A percentile compares a stretch with the other conserved stretches of the same genome.
Evolutionary conservation across 2,329 filamentous ascomycete genomes (phyloP).

Genomic region (Fusarium solani-melongenae): DNA sequence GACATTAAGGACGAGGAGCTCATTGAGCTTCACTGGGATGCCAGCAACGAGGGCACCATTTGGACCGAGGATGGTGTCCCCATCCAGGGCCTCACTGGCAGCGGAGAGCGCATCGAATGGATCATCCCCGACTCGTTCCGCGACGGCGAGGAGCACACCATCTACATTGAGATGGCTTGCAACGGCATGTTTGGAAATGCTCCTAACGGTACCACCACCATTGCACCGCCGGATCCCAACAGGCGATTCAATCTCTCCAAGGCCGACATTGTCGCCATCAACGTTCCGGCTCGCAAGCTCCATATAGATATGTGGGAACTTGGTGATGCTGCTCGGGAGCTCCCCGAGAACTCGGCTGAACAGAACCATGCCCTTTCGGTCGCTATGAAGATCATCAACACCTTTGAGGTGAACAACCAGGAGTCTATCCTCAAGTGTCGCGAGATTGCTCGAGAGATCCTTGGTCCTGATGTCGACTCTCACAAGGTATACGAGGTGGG

Average conservation of each 20-base stretch:
- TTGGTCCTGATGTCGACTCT: conserved; percentile 85
- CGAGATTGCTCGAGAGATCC: conserved; percentile 83
- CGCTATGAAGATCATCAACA: conserved; percentile 88
- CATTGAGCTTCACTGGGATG: conserved; percentile 97
- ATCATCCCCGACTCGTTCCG: conserved; percentile 84
- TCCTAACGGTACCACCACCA: conserved; percentile 78
- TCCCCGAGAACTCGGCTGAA: conserved; percentile 88
- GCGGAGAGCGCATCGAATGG: conserved; percentile 91
- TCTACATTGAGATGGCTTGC: conserved; percentile 99
- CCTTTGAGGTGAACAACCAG: conserved; percentile 83
- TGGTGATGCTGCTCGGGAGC: conserved; percentile 89
- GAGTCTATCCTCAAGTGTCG: conserved; percentile 83
- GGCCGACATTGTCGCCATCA: conserved; percentile 90
- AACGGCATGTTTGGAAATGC: conserved; percentile 99
- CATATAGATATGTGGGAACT: conserved; percentile 98
- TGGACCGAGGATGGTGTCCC: conserved; percentile 93
- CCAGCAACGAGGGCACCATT: conserved; percentile 91
- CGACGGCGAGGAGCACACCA: conserved; percentile 85
- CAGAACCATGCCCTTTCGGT: conserved; percentile 86
- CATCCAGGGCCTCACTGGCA: conserved; percentile 90
- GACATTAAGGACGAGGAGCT: conserved; percentile 79
- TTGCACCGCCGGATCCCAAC: conserved; percentile 90
- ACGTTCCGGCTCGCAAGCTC: conserved; percentile 83
- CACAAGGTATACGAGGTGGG: conserved; percentile 84
- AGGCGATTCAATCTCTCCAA: conserved; percentile 79